These are phyloP conservation scores for Coprinopsis marcescibilis DNA, from an alignment of 768 basidiomycete species.

Conservation along the genomic window DNA sequence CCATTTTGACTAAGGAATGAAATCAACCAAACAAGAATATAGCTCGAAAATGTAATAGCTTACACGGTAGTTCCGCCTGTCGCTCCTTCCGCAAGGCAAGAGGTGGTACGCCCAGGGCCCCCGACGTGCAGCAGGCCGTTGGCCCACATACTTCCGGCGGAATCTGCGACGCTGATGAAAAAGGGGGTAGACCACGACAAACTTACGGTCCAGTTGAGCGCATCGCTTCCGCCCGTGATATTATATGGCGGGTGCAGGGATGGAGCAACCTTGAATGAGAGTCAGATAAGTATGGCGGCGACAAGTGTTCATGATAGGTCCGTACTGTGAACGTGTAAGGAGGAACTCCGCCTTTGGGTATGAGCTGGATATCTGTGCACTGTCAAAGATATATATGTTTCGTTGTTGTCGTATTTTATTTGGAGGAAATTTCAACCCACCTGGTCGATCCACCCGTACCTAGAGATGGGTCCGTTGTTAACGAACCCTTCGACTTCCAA, in stretches of 20 bases:
- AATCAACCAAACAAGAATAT: background rate
- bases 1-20: background rate
- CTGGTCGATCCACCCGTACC: constrained; percentile 56
- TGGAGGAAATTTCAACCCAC: constrained; percentile 22
- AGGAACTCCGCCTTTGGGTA: constrained; percentile 50
- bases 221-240: constrained; percentile 40
- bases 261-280: constrained; percentile 43
- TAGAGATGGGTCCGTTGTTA: constrained; percentile 44
- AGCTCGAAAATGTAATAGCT: background rate
- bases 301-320: too few relatives aligned
- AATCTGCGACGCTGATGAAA: constrained; percentile 50
- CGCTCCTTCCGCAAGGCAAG: constrained; percentile 33
- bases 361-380: constrained; percentile 54
- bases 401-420: background rate
- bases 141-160: constrained; percentile 45
- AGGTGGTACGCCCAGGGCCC: constrained; percentile 30
- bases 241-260: constrained; percentile 57
- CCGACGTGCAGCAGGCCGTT: constrained; percentile 56
- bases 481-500: constrained; percentile 42
- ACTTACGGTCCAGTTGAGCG: constrained; percentile 55
- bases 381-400: constrained; percentile 17
- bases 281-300: background rate
- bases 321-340: constrained; percentile 55
- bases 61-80: constrained; percentile 13
- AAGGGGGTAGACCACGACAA: constrained; percentile 49